A percentile compares a stretch with the other conserved stretches of the same genome.
Evolutionary conservation across 1,284 basidiomycete genomes (phyloP).

Genomic region (Leccinum pachyderme): DNA sequence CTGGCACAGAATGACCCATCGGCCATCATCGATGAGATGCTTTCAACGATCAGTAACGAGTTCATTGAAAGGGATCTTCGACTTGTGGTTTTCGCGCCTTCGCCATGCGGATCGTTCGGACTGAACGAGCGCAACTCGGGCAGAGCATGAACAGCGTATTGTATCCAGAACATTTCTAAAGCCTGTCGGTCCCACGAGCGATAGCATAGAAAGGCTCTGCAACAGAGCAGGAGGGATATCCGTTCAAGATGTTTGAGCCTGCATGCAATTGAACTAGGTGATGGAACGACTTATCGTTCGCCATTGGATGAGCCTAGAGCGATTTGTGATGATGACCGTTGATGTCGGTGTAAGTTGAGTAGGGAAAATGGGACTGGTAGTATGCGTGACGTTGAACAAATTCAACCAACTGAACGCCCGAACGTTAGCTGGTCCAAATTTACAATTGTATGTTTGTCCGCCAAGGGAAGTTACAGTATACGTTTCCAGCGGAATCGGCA

Average conservation of each 20-base stretch:
- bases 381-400: no score
- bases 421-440: neutral
- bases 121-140: neutral
- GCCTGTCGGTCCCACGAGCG: neutral
- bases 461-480: neutral
- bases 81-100: neutral
- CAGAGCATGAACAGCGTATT: neutral
- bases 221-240: neutral
- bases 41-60: neutral
- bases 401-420: no score
- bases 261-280: neutral
- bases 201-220: neutral
- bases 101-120: neutral
- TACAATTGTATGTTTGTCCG: neutral
- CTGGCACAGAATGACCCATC: neutral
- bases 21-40: neutral
- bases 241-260: neutral
- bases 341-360: neutral
- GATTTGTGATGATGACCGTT: neutral
- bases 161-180: neutral
- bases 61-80: neutral
- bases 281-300: neutral
- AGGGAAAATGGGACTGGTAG: neutral
- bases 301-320: neutral
- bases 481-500: neutral